phyloP scores from a whole-genome alignment of 2,329 filamentous ascomycete genomes.

The Thermothelomyces thermophilus region DNA sequence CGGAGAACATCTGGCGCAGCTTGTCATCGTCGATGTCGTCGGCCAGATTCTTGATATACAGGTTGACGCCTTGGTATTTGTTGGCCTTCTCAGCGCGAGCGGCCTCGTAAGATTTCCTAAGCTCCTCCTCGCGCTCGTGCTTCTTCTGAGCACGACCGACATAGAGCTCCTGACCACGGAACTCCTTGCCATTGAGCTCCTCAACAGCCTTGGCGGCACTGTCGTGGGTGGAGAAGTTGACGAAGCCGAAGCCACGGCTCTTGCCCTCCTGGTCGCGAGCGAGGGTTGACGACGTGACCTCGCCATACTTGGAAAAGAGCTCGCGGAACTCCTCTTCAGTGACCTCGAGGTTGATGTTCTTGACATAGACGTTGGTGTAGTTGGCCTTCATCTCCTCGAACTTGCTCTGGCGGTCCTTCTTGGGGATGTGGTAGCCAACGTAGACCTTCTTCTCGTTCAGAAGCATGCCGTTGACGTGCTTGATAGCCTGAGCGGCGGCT shows the following conservation, averaged over 20 bases:
- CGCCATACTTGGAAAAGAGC: slow-evolving; percentile 85
- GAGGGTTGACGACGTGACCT: slow-evolving; percentile 92
- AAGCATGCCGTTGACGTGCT: slow-evolving; percentile 99
- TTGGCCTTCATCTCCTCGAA: slow-evolving; percentile 99
- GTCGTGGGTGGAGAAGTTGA: slow-evolving; percentile 93
- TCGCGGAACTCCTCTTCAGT: slow-evolving; percentile 91
- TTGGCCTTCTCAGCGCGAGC: slow-evolving; percentile 95
- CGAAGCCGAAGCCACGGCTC: slow-evolving; percentile 92
- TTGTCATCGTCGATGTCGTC: slow-evolving; percentile 98
- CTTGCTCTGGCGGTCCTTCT: slow-evolving; percentile 99
- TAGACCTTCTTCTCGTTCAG: slow-evolving; percentile 99
- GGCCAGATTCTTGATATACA: slow-evolving; percentile 98
- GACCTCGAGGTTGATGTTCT: slow-evolving; percentile 84
- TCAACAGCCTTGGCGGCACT: slow-evolving; percentile 80
- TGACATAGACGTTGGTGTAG: slow-evolving; percentile 99
- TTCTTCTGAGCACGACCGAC: slow-evolving; percentile 99
- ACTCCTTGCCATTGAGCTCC: slow-evolving; percentile 83
- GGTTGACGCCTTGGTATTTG: slow-evolving; percentile 99
- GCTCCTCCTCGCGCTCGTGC: slow-evolving; percentile 98
- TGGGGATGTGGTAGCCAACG: slow-evolving; percentile 97
- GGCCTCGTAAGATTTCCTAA: slow-evolving; percentile 97
- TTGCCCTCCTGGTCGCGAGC: slow-evolving; percentile 85
- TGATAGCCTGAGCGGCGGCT: slow-evolving; percentile 93
- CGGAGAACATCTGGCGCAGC: slow-evolving; percentile 84
- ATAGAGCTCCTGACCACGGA: slow-evolving; percentile 92